A percentile compares a stretch with the other conserved stretches of the same genome.
Conservation (phyloP, 768 basidiomycete species). For the Cystofilobasidium macerans region DNA sequence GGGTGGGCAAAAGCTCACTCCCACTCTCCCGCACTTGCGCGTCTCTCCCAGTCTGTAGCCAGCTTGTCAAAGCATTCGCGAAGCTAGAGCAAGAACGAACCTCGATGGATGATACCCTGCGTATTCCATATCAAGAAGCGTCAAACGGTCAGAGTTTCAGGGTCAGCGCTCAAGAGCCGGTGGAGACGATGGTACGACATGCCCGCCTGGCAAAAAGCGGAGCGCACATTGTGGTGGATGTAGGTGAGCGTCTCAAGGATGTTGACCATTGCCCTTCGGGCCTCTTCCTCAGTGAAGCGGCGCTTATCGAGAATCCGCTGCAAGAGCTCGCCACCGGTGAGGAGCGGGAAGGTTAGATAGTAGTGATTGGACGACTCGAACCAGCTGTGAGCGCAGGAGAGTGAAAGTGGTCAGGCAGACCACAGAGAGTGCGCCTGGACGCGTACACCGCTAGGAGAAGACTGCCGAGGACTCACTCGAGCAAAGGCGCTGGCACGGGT, state of each 20-base stretch:
- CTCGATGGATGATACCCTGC: constrained; percentile 23
- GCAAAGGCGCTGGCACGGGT: constrained; percentile 16
- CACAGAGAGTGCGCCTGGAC: background rate
- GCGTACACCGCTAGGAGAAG: background rate
- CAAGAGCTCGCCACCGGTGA: constrained; percentile 20
- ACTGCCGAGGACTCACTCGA: constrained; percentile 4
- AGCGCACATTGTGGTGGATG: constrained; percentile 25
- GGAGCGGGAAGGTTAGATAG: constrained; percentile 22
- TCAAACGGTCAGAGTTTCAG: too few relatives aligned
- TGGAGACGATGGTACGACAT: too few relatives aligned
- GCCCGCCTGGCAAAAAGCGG: background rate
- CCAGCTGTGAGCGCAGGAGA: constrained; percentile 11
- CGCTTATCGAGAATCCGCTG: constrained; percentile 24
- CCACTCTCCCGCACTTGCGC: too few relatives aligned
- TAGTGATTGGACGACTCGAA: constrained; percentile 23
- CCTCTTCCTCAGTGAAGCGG: constrained; percentile 24
- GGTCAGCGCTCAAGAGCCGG: too few relatives aligned
- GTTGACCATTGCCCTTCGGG: constrained; percentile 10
- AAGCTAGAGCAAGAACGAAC: background rate
- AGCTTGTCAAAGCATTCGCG: too few relatives aligned
- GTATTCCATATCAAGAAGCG: background rate
- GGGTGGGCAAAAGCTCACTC: too few relatives aligned
- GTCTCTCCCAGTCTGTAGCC: too few relatives aligned
- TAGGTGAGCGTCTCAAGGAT: constrained; percentile 22
- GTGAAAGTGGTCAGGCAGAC: background rate